Conservation (phyloP, 1,284 basidiomycete genomes). For the Meripilus lineatus region DNA sequence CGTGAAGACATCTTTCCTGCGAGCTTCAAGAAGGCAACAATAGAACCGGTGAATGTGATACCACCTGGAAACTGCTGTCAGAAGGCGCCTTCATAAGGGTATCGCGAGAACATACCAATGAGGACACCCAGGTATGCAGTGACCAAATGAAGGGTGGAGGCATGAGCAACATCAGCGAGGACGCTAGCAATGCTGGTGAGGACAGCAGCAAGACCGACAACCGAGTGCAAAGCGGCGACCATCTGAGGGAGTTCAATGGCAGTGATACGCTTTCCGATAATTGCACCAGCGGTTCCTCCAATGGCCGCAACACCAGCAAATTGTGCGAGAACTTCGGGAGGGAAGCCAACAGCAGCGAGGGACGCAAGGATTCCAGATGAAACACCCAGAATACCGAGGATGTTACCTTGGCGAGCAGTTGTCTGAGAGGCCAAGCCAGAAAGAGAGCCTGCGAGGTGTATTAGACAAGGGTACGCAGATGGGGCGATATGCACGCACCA, state of each 20-base stretch:
- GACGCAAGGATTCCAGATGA: constrained; percentile 76
- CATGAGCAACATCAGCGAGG: constrained; percentile 58
- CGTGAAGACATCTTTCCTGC: constrained; percentile 74
- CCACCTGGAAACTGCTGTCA: constrained; percentile 38
- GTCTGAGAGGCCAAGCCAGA: constrained; percentile 71
- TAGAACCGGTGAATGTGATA: constrained; percentile 77
- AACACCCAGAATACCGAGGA: constrained; percentile 80
- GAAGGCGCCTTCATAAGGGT: constrained; percentile 4
- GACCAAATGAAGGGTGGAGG: constrained; percentile 68
- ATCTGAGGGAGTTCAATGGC: constrained; percentile 84
- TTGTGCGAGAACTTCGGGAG: constrained; percentile 67
- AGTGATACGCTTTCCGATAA: constrained; percentile 77
- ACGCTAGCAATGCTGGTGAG: constrained; percentile 80
- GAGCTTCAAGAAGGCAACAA: constrained; percentile 85
- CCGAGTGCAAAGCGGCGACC: constrained; percentile 70
- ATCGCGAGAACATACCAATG: constrained; percentile 47
- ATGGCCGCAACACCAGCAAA: constrained; percentile 72
- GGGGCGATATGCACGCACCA: constrained; percentile 37
- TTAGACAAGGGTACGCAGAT: background rate
- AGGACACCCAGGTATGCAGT: constrained; percentile 84
- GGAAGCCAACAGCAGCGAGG: constrained; percentile 76
- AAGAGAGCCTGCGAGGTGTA: constrained; percentile 58
- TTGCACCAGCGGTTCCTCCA: constrained; percentile 61
- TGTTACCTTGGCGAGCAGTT: constrained; percentile 79
- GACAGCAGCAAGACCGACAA: constrained; percentile 82